phyloP scores from a whole-genome alignment of 1,284 basidiomycete species.

The Baeospora myosura region DNA sequence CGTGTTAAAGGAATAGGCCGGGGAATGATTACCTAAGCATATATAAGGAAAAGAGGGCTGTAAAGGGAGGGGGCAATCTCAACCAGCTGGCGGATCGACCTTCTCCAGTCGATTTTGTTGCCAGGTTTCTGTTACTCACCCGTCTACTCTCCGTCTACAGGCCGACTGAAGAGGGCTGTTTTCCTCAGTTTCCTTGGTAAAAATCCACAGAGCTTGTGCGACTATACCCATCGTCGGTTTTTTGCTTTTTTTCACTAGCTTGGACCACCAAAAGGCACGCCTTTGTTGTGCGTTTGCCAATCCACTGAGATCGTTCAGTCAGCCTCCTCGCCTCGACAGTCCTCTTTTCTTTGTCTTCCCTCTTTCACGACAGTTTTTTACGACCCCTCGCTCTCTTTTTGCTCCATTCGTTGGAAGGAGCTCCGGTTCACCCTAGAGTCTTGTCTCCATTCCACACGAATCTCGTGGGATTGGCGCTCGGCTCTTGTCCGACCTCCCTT shows the following conservation, averaged over 20 bases:
- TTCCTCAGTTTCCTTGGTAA: slow-evolving; percentile 16
- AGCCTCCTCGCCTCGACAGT: slow-evolving; percentile 17
- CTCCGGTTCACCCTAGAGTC: not conserved
- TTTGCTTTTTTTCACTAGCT: slow-evolving; percentile 25
- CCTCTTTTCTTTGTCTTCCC: slow-evolving; percentile 24
- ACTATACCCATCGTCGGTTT: slow-evolving; percentile 13
- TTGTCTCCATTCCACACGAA: slow-evolving; percentile 20
- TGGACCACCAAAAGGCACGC: slow-evolving; percentile 73
- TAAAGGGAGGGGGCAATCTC: slow-evolving; percentile 14
- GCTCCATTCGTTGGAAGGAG: slow-evolving; percentile 16
- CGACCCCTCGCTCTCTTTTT: slow-evolving; percentile 40
- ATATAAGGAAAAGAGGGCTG: slow-evolving; percentile 18
- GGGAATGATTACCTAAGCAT: slow-evolving; percentile 6
- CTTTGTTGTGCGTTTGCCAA: slow-evolving; percentile 84
- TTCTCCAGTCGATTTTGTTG: slow-evolving; percentile 36
- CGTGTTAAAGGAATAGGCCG: too few species aligned
- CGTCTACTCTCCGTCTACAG: slow-evolving; percentile 28
- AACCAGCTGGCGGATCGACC: slow-evolving; percentile 37
- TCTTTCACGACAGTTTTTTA: slow-evolving; percentile 50
- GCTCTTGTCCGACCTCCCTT: slow-evolving; percentile 25
- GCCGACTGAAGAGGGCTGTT: slow-evolving; percentile 34
- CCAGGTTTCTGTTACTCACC: slow-evolving; percentile 32
- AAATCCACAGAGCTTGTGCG: slow-evolving; percentile 7
- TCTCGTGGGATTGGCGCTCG: slow-evolving; percentile 10
- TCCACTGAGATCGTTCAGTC: slow-evolving; percentile 27